phyloP scores from a whole-genome alignment of 106 monocot genomes.

The Iris macrosiphon region DNA sequence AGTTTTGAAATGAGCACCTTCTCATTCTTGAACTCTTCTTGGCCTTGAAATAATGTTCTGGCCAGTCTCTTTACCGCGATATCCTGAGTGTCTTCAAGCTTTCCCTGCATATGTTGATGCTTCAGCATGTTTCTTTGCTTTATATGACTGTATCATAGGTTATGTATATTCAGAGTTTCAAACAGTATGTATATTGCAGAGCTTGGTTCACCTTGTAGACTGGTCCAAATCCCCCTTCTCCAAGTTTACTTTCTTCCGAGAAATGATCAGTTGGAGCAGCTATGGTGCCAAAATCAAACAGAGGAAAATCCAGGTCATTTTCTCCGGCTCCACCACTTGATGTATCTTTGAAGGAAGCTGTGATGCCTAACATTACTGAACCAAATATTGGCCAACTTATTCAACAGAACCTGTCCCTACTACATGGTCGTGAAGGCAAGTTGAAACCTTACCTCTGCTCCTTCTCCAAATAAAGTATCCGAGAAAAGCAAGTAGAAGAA shows the following conservation, averaged over 20 bases:
- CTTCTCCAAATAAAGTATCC: slow-evolving; percentile 12
- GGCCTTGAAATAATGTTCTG: slow-evolving; percentile 1
- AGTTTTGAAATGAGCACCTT: slow-evolving; percentile 6
- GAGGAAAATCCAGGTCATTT: slow-evolving; percentile 14
- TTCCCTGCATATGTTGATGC: slow-evolving; percentile 12
- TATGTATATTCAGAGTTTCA: no score
- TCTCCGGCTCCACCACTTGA: neutral
- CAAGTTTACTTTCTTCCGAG: slow-evolving; percentile 14
- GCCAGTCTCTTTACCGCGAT: slow-evolving; percentile 7
- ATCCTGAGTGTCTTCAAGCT: neutral
- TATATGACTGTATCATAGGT: neutral
- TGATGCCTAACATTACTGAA: neutral
- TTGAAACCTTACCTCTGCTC: neutral
- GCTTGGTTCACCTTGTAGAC: slow-evolving; percentile 16
- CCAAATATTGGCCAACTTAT: neutral
- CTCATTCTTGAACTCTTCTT: slow-evolving; percentile 13
- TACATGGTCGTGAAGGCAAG: neutral
- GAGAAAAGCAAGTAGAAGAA: neutral
- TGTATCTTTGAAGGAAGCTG: neutral
- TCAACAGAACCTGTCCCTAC: neutral
- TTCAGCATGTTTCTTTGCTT: neutral
- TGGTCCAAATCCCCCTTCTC: slow-evolving; percentile 36
- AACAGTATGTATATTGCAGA: neutral
- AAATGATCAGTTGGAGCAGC: slow-evolving; percentile 23
- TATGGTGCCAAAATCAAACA: slow-evolving; percentile 14